phyloP scores from a whole-genome alignment of 140 eudicot genomes.

The Flaveria floridana region DNA sequence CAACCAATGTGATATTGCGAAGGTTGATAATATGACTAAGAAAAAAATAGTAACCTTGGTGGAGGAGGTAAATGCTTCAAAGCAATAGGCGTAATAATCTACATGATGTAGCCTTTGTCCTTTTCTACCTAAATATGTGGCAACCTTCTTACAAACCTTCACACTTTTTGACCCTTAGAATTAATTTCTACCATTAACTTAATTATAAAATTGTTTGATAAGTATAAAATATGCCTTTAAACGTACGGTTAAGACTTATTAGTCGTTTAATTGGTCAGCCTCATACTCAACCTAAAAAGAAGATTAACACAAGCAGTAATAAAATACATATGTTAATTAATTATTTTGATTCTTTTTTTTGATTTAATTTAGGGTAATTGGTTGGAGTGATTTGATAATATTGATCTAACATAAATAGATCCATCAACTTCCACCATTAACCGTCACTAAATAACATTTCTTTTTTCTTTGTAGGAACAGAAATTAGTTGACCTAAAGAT shows the following conservation, averaged over 20 bases:
- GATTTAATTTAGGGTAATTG: no score
- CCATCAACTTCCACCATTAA: no score
- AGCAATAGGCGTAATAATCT: slow-evolving; percentile 7
- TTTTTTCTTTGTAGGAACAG: no score
- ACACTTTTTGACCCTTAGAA: background rate
- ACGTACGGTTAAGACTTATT: no score
- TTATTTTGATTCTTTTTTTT: no score
- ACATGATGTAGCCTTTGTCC: slow-evolving; percentile 14
- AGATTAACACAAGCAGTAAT: background rate
- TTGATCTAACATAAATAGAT: no score
- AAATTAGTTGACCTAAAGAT: no score
- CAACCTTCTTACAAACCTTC: background rate
- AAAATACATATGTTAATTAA: no score
- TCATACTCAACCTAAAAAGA: background rate
- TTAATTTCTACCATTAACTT: background rate
- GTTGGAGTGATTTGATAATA: no score
- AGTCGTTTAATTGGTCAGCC: no score
- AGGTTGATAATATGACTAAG: slow-evolving; percentile 17
- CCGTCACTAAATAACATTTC: no score
- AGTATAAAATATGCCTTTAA: background rate
- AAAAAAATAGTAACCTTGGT: slow-evolving; percentile 28
- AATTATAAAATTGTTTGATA: background rate
- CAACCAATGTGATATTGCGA: slow-evolving; percentile 22
- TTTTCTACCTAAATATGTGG: slow-evolving; percentile 5
- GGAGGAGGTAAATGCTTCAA: background rate